Evolutionary conservation across 352 stramenopile species (phyloP), one percentile per base, ranked within the genome.

Genomic region (Thalassiosira mediterranea): DNA sequence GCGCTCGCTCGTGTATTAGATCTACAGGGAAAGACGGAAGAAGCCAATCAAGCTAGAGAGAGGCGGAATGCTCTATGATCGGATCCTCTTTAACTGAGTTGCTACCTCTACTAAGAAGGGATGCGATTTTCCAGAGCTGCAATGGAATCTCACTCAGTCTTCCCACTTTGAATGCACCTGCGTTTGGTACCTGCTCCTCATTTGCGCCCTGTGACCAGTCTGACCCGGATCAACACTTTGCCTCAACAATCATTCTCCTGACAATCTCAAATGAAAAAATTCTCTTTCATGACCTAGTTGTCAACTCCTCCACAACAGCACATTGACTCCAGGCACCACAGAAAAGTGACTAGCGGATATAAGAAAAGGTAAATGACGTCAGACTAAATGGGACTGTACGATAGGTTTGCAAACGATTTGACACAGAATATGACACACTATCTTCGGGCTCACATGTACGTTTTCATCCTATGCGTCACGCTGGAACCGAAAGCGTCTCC

Each of bases 21-120:
- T 54, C 48, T 87, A 15, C 79, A 84, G 71, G 79, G 79, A 21
- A 87, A 87, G 62, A 56, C 51, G 17, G 51, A 76, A 37, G 75
- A 82, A 44, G 57, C 71, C 3, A 54, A 44, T 13, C 48, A 49
- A 52, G 65, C 56, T 28, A 76, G 61, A 47, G 52, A 48, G 26
- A 73, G 69, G 37, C n/a, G n/a, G n/a, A n/a, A n/a, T n/a, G n/a
- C n/a, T n/a, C n/a, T n/a, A n/a, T n/a, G n/a, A n/a, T n/a, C n/a
- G n/a, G n/a, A n/a, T n/a, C n/a, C n/a, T n/a, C n/a, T n/a, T n/a
- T n/a, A n/a, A n/a, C n/a, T n/a, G n/a, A n/a, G n/a, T n/a, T n/a
- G n/a, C n/a, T n/a, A n/a, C n/a, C n/a, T n/a, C n/a, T n/a, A n/a
- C n/a, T n/a, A n/a, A n/a, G n/a, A n/a, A n/a, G n/a, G n/a, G n/a